Base-by-base conservation (phyloP, 176 grass and related monocot genomes). In the Oryza brachyantha region DNA sequence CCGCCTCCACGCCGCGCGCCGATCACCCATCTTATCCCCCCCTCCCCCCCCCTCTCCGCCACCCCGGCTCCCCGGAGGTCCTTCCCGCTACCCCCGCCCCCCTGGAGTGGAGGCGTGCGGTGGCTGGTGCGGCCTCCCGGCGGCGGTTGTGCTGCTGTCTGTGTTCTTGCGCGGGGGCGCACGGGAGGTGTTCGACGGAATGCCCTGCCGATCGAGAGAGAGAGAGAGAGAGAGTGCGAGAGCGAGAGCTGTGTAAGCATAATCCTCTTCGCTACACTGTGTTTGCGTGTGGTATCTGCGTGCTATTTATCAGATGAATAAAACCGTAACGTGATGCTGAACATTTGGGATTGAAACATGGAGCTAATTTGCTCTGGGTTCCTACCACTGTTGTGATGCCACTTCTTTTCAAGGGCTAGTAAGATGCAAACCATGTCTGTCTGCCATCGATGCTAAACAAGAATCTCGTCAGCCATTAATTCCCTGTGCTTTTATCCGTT, bases 141-240 rank as follows among this genome's bases (percentile, higher is more conserved):
- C 11, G 11, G 27, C 1, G 22, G 16, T n/a, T 17, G 63, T 7
- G 32, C 21, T 19, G 32, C 21, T 19, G n/a, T n/a, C n/a, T n/a
- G n/a, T 3, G 37, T 32, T n/a, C 14, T 8, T n/a, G 35, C 42
- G 16, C 12, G 11, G 3, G 17, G 17, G 24, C 63, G 86, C 75
- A 9, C 37, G 22, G 73, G 45, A 0, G 60, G 2, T 74, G 80
- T 40, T 88, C 80, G 80, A 79, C 50, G 31, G 68, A 84, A 79
- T 79, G 75, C 32, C 38, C 39, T 13, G 1, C 17, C 7, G 46
- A 37, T 27, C 45, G 55, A 81, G 79, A 52, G 17, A 50, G 46
- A 50, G 41, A 14, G 12, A 43, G 41, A 14, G 41, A 43, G 45
- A 19, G 45, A 48, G 4, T n/a, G n/a, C n/a, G n/a, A n/a, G n/a